A percentile compares a stretch with the other conserved stretches of the same genome.
Conservation (phyloP, 345 rosid genomes). For the Ceriops tagal region DNA sequence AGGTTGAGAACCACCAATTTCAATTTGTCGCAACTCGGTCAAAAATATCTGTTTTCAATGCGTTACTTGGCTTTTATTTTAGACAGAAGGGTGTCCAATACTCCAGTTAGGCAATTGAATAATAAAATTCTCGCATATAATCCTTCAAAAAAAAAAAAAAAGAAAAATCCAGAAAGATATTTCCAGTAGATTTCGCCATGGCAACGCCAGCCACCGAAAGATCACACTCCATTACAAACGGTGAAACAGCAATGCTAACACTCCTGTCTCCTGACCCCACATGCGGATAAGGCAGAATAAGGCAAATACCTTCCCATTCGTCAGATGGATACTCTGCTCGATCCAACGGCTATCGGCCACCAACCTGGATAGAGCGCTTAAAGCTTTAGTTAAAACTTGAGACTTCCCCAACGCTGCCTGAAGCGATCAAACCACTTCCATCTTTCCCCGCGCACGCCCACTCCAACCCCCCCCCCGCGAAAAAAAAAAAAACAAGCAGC, state of each 20-base stretch:
- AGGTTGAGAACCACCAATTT: too few relatives aligned
- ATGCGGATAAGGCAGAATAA: constrained; percentile 58
- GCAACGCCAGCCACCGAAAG: constrained; percentile 24
- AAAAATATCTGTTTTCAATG: too few relatives aligned
- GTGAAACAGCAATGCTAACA: too few relatives aligned
- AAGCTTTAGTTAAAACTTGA: constrained; percentile 11
- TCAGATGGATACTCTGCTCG: constrained; percentile 65
- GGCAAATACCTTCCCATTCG: constrained; percentile 29
- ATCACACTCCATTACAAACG: background rate
- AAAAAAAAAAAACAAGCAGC: background rate
- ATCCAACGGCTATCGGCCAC: constrained; percentile 42
- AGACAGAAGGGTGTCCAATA: too few relatives aligned
- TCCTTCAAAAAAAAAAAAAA: too few relatives aligned
- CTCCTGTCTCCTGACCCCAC: constrained; percentile 28
- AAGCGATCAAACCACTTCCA: background rate
- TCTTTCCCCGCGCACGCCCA: background rate
- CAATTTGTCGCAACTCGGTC: too few relatives aligned
- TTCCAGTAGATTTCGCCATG: constrained; percentile 3
- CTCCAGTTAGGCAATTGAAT: too few relatives aligned
- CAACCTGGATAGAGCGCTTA: constrained; percentile 28
- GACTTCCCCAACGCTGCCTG: constrained; percentile 4
- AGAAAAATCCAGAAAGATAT: background rate
- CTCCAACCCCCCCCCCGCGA: too few relatives aligned
- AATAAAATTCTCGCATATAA: too few relatives aligned
- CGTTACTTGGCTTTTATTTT: too few relatives aligned